These are phyloP conservation scores for Aspergillus jensenii DNA, from an alignment of 2,329 filamentous ascomycete species.

Conservation along the genomic window DNA sequence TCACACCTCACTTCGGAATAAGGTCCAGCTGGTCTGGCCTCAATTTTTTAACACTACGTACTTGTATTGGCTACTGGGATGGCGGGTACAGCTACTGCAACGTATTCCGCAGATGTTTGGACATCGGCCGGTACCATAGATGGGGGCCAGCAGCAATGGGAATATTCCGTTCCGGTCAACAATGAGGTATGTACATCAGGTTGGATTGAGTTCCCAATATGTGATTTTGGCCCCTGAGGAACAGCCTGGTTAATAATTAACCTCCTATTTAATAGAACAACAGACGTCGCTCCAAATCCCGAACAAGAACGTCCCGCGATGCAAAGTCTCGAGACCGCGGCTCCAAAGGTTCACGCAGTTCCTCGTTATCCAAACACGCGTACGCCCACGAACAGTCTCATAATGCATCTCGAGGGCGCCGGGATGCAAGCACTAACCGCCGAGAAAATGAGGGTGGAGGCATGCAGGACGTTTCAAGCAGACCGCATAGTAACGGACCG, in stretches of 20 bases:
- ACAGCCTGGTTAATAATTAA: conserved; percentile 1
- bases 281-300: conserved; percentile 30
- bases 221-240: not conserved
- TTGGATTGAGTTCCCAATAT: not conserved
- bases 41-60: conserved; percentile 13
- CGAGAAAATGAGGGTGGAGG: conserved; percentile 42
- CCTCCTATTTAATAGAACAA: conserved; percentile 19
- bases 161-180: conserved; percentile 37
- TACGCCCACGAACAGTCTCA: conserved; percentile 31
- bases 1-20: conserved; percentile 7
- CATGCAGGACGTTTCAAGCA: conserved; percentile 28
- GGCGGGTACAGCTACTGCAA: conserved; percentile 42
- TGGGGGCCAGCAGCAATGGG: conserved; percentile 35
- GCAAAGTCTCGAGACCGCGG: conserved; percentile 33
- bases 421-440: conserved; percentile 33
- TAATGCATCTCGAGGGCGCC: conserved; percentile 32
- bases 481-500: conserved; percentile 19
- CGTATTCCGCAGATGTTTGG: conserved; percentile 41
- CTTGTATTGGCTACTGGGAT: conserved; percentile 29
- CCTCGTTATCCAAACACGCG: conserved; percentile 35
- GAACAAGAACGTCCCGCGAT: conserved; percentile 39
- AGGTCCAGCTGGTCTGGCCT: conserved; percentile 38
- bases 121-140: conserved; percentile 35
- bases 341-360: conserved; percentile 41
- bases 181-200: conserved; percentile 33